Percentiles rank a stretch among this genome's conserved stretches.
Evolutionary conservation across 2,329 filamentous ascomycete genomes (phyloP).

Genomic region (Arachnomyces sp.): DNA sequence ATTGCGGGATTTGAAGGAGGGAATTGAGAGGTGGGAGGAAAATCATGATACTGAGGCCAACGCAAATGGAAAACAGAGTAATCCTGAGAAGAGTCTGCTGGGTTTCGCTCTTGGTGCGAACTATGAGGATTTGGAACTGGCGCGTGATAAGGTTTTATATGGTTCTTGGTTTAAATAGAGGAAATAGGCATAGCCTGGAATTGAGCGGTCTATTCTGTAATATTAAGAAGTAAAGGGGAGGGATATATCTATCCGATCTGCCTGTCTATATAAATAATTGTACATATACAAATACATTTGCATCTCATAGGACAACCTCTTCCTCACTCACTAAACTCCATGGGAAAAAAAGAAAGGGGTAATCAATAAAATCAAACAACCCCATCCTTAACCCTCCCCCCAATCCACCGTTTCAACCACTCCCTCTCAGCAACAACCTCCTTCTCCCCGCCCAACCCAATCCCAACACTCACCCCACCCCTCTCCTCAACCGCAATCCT

Average conservation of each 20-base stretch:
- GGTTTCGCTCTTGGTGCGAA: slow-evolving; percentile 10
- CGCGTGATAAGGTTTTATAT: slow-evolving; percentile 10
- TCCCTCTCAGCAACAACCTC: slow-evolving; percentile 24
- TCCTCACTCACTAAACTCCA: not conserved
- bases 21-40: slow-evolving; percentile 20
- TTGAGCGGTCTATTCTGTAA: no score
- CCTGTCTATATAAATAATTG: no score
- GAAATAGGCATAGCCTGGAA: no score
- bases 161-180: no score
- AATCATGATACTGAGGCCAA: not conserved
- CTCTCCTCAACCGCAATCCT: slow-evolving; percentile 63
- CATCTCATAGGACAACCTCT: not conserved
- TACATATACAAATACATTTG: no score
- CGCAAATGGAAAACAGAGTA: not conserved
- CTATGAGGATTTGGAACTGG: slow-evolving; percentile 11
- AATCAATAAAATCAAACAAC: not conserved
- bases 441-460: slow-evolving; percentile 14
- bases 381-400: slow-evolving; percentile 8
- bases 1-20: slow-evolving; percentile 18
- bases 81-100: slow-evolving; percentile 5
- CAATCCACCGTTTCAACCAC: slow-evolving; percentile 32
- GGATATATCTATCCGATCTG: no score
- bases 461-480: slow-evolving; percentile 39
- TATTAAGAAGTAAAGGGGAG: no score
- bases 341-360: not conserved